Conservation (phyloP, 2,329 filamentous ascomycete genomes). For the Fusarium sambucinum region DNA sequence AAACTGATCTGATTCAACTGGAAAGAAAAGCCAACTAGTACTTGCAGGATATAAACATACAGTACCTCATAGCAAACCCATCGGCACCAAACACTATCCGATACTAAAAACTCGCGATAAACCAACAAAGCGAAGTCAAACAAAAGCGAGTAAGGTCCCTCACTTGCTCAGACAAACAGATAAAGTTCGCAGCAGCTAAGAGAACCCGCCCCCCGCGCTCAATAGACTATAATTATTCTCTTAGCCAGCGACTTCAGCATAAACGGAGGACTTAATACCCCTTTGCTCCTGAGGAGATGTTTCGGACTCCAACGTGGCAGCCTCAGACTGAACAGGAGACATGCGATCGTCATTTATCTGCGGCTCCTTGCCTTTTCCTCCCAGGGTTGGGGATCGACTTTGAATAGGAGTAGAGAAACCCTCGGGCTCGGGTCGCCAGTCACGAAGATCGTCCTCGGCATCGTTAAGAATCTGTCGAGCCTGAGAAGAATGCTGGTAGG, state of each 20-base stretch:
- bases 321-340: constrained; percentile 32
- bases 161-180: constrained; percentile 13
- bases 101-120: constrained; percentile 3
- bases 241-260: constrained; percentile 37
- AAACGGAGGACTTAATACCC: constrained; percentile 32
- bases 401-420: constrained; percentile 43
- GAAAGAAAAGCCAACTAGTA: constrained; percentile 12
- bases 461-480: constrained; percentile 91
- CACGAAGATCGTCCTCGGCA: constrained; percentile 86
- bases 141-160: constrained; percentile 10
- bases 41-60: constrained; percentile 30
- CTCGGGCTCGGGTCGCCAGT: constrained; percentile 71
- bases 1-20: constrained; percentile 30
- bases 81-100: constrained; percentile 13
- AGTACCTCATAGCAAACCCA: constrained; percentile 7
- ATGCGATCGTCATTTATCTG: constrained; percentile 20
- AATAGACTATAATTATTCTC: neutral
- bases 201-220: neutral
- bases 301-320: constrained; percentile 24
- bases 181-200: neutral
- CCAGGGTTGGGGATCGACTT: constrained; percentile 41
- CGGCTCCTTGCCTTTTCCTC: constrained; percentile 48
- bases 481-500: constrained; percentile 74
- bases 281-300: constrained; percentile 14
- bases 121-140: constrained; percentile 2